These are phyloP conservation scores for Melastoma malabathricum DNA, from an alignment of 345 rosid species.

Conservation along the genomic window DNA sequence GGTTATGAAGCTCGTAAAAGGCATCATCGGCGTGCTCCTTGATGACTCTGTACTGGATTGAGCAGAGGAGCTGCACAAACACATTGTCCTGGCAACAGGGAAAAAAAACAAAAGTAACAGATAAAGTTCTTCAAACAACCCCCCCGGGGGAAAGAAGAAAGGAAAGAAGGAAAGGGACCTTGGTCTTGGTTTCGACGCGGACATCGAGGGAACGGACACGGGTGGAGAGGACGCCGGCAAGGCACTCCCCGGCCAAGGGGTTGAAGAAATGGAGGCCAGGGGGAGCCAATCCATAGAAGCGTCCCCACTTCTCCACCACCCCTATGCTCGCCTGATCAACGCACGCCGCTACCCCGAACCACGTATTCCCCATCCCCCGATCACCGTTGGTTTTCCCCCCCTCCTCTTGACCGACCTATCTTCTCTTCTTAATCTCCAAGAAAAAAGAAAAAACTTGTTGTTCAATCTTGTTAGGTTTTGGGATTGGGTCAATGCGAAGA, in stretches of 20 bases:
- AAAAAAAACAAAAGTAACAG: background rate
- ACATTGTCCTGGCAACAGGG: conserved; percentile 36
- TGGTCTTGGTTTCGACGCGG: conserved; percentile 86
- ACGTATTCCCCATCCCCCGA: conserved; percentile 45
- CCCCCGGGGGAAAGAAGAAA: background rate
- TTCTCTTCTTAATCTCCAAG: too few species aligned
- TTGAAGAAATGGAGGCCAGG: conserved; percentile 77
- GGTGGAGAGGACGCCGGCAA: conserved; percentile 85
- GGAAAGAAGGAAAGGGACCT: conserved; percentile 20
- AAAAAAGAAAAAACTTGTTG: too few species aligned
- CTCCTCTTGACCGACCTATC: too few species aligned
- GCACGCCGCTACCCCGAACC: conserved; percentile 41
- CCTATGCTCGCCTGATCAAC: conserved; percentile 80
- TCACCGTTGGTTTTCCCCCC: too few species aligned
- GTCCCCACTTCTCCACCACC: conserved; percentile 79
- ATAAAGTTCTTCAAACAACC: background rate
- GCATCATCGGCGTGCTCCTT: conserved; percentile 85
- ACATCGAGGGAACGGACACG: conserved; percentile 82
- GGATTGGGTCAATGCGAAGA: too few species aligned
- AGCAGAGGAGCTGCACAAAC: conserved; percentile 86
- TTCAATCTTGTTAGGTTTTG: too few species aligned
- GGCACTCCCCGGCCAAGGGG: conserved; percentile 55
- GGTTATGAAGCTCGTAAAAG: conserved; percentile 86
- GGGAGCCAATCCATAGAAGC: conserved; percentile 69
- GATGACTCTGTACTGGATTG: conserved; percentile 79